These are phyloP conservation scores for Amanita polypyramis DNA, from an alignment of 768 basidiomycete species.

Conservation along the genomic window DNA sequence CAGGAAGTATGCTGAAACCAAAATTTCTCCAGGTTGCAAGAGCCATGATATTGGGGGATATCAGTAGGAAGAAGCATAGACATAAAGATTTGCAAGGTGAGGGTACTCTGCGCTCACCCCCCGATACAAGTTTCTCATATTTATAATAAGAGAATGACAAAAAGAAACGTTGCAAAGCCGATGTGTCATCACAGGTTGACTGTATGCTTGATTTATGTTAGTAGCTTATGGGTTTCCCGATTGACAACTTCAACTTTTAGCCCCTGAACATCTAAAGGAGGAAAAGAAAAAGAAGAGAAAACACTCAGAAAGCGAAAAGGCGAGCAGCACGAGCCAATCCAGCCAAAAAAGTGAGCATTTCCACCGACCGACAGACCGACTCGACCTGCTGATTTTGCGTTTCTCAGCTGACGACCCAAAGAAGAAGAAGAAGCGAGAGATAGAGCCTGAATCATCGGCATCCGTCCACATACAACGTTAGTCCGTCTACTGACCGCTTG, in stretches of 20 bases:
- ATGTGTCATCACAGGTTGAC: background rate
- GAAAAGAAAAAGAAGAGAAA: constrained; percentile 4
- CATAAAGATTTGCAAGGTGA: background rate
- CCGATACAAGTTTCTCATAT: background rate
- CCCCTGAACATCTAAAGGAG: background rate
- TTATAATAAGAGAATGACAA: background rate
- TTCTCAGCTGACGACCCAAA: constrained; percentile 2
- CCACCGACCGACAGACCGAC: background rate
- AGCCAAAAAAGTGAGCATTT: background rate
- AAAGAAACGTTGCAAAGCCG: background rate
- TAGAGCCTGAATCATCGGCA: constrained; percentile 2
- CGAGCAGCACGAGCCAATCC: background rate
- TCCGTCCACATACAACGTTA: background rate
- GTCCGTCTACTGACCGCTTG: background rate
- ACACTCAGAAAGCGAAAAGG: background rate
- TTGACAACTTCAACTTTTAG: background rate
- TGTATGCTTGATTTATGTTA: background rate
- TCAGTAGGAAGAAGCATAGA: constrained; percentile 4
- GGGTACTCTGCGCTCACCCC: background rate
- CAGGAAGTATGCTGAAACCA: background rate
- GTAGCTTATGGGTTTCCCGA: background rate
- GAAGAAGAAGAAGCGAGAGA: constrained; percentile 15
- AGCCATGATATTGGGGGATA: background rate
- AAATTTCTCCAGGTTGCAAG: background rate
- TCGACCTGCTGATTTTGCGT: background rate